These are phyloP conservation scores for Saccharomyces kudriavzevii DNA, from an alignment of 805 yeast genomes.

Conservation along the genomic window DNA sequence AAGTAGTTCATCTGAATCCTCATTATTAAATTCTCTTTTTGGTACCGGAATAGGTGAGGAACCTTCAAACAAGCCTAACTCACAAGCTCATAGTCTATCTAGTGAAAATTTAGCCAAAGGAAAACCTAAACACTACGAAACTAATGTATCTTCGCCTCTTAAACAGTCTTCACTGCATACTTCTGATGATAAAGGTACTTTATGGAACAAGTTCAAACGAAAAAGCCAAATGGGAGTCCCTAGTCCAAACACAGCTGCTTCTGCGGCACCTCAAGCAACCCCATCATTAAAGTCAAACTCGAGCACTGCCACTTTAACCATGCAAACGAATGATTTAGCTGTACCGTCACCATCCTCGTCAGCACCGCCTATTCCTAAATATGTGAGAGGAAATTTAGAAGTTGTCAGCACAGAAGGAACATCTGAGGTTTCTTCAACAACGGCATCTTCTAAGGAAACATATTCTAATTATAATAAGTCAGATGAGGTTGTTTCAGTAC, in stretches of 20 bases:
- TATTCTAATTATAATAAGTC: background rate
- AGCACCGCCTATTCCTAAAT: background rate
- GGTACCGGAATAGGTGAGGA: conserved; percentile 20
- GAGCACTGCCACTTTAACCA: background rate
- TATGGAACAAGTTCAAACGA: conserved; percentile 27
- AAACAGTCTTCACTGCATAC: conserved; percentile 7
- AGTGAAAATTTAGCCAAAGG: conserved; percentile 12
- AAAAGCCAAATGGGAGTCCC: conserved; percentile 16
- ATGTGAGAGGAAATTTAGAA: background rate
- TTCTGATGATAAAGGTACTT: conserved; percentile 19
- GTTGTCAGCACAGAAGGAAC: background rate
- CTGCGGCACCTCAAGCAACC: conserved; percentile 3
- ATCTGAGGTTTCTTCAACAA: background rate
- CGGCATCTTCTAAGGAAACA: background rate
- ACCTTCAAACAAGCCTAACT: background rate
- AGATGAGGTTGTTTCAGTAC: background rate
- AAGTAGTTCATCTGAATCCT: conserved; percentile 53
- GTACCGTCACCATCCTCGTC: conserved; percentile 5
- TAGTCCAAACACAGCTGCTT: background rate
- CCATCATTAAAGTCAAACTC: conserved; percentile 1
- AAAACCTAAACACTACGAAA: conserved; percentile 7
- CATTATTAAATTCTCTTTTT: conserved; percentile 34
- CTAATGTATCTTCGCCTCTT: conserved; percentile 8
- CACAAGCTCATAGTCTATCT: conserved; percentile 8
- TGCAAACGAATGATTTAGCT: background rate